A percentile compares a stretch with the other conserved stretches of the same genome.
These are phyloP conservation scores for Malus orientalis DNA, from an alignment of 306 rosid genomes.

Conservation along the genomic window DNA sequence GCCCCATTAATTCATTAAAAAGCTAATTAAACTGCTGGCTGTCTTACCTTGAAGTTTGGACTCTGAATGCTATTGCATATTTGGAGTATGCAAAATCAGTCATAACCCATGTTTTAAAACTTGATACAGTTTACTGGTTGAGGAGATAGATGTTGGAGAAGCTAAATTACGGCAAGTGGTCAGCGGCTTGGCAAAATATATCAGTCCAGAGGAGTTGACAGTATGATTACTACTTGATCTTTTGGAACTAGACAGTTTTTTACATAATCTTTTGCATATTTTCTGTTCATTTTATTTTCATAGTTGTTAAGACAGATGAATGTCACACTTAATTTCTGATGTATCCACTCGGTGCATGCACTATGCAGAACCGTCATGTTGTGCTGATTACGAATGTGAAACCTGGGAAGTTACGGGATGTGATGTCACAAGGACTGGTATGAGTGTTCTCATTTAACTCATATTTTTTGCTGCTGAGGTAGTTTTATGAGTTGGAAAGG, in stretches of 20 bases:
- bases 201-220: constrained; percentile 71
- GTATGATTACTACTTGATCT: constrained; percentile 34
- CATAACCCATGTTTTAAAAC: neutral
- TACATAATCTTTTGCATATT: neutral
- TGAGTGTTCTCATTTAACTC: neutral
- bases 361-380: constrained; percentile 63
- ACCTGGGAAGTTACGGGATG: constrained; percentile 95
- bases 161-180: constrained; percentile 86
- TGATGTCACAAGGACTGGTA: constrained; percentile 96
- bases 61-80: neutral
- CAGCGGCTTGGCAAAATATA: constrained; percentile 85
- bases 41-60: constrained; percentile 5
- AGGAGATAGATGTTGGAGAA: constrained; percentile 94
- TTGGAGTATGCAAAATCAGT: neutral
- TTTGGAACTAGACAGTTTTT: neutral
- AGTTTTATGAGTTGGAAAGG: neutral
- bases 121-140: constrained; percentile 68
- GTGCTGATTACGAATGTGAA: constrained; percentile 88
- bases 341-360: constrained; percentile 6
- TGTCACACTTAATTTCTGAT: neutral
- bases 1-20: neutral
- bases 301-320: neutral
- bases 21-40: neutral
- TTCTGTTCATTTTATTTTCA: neutral
- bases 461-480: neutral